Percentiles rank a stretch among this genome's conserved stretches.
Conservation (phyloP, 73 alveolate species). For the Paramecium primaurelia region DNA sequence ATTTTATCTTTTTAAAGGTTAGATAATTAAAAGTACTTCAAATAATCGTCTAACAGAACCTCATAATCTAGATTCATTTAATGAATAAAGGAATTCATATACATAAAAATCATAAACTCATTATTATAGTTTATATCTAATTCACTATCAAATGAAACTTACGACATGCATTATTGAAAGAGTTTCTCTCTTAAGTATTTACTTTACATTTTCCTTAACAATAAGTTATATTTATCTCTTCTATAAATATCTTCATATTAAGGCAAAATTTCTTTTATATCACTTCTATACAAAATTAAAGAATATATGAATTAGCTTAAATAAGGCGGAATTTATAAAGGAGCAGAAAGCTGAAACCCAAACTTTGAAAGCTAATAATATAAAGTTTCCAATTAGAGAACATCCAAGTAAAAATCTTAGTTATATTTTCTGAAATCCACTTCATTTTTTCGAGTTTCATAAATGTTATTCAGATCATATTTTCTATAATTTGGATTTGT, state of each 20-base stretch:
- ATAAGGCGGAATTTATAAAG: neutral
- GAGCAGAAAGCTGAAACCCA: neutral
- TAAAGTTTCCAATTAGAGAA: neutral
- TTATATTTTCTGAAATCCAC: neutral
- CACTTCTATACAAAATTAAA: neutral
- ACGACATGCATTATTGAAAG: neutral
- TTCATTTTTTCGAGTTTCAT: no score
- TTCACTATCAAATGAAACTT: no score
- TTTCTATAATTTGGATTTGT: neutral
- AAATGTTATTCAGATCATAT: neutral
- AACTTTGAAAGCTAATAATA: neutral
- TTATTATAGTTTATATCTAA: no score
- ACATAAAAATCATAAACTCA: no score
- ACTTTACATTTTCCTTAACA: neutral
- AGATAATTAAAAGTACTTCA: neutral
- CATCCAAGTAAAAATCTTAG: neutral
- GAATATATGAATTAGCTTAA: neutral
- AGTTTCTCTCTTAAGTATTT: no score
- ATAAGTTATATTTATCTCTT: neutral
- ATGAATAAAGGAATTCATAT: no score
- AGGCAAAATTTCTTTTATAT: no score
- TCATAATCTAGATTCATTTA: neutral
- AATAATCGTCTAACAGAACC: neutral
- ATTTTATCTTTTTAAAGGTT: neutral
- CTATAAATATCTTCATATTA: no score